Evolutionary conservation across 306 rosid species (phyloP), one percentile per base, ranked within the genome.

Genomic region (Cucumis cinereus): DNA sequence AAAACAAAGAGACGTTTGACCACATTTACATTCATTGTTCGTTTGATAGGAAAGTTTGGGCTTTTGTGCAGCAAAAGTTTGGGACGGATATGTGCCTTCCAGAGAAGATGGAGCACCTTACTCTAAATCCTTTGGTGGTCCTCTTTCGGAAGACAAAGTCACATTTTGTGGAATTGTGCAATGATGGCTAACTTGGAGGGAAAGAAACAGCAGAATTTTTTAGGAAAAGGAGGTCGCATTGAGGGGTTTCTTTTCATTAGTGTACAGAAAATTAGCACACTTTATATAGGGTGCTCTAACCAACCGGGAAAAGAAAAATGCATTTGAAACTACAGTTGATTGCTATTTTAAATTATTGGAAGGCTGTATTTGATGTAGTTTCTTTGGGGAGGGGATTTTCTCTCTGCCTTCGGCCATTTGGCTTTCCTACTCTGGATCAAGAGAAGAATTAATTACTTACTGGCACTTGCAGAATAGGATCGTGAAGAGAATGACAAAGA

Each of bases 401-500:
- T n/a, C 35, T 50, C n/a, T 50, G 8, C 8, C 55, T 11, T 11
- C n/a, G 7, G 56, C 2, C 56, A 5, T 52, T 17, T 1, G 56
- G 20, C 20, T 6, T 16, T 52, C 7, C 3, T 16, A 57, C 41
- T 35, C 43, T 54, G 26, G 16, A 20, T 47, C 54, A 14, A 35
- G 59, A 82, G 41, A 20, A 41, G 64, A 80, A 36, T 75, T 57
- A 72, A 80, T 74, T 49, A 72, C 89, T 84, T 83, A 93, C 98
- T 6, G 96, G 92, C 79, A 78, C 88, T 83, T 87, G 89, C 47
- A 81, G 85, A 57, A 84, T 38, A 47, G 91, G 93, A 78, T 93
- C 98, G 74, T 79, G 82, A 58, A 88, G 89, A 60, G 96, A 91
- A 83, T 79, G 90, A 77, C 93, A 91, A 82, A 93, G 66, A 73